Conservation (phyloP, 2,329 filamentous ascomycete genomes). For the Colletotrichum phormii region DNA sequence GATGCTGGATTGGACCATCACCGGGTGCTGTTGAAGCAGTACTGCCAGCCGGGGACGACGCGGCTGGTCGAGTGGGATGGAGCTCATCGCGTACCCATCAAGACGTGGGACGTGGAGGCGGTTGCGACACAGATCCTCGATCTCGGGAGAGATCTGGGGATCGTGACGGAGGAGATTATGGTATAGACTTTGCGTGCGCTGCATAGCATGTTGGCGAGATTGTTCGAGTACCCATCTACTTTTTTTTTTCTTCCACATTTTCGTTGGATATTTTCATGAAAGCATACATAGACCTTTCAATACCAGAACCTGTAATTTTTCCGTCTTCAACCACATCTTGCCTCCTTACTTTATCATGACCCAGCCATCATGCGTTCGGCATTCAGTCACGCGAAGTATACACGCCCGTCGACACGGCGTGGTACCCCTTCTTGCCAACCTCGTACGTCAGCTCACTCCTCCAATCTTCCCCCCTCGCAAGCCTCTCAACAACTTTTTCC, state of each 20-base stretch:
- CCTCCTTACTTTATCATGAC: not conserved
- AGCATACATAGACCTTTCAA: constrained; percentile 14
- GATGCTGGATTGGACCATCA: constrained; percentile 72
- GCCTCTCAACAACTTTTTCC: constrained; percentile 46
- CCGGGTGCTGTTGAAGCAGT: constrained; percentile 65
- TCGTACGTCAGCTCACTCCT: constrained; percentile 51
- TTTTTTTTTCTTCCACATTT: not conserved
- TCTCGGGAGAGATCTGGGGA: constrained; percentile 54
- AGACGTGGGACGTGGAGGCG: constrained; percentile 70
- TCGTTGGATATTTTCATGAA: not conserved
- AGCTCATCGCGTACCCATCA: constrained; percentile 77
- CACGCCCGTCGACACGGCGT: constrained; percentile 54
- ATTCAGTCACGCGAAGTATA: constrained; percentile 50
- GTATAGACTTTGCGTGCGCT: constrained; percentile 7
- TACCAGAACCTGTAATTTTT: constrained; percentile 10
- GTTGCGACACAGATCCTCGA: constrained; percentile 65
- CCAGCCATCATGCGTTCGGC: not conserved
- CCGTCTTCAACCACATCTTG: not conserved
- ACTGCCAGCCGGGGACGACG: constrained; percentile 66
- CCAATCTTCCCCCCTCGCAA: constrained; percentile 50
- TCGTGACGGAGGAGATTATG: constrained; percentile 6
- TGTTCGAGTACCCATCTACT: constrained; percentile 1
- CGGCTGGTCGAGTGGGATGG: constrained; percentile 79
- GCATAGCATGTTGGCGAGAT: constrained; percentile 2
- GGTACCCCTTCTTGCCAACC: constrained; percentile 59